Evolutionary conservation across 331 rosid genomes (phyloP), one percentile per base, ranked within the genome.

Genomic region (Saraca asoca): DNA sequence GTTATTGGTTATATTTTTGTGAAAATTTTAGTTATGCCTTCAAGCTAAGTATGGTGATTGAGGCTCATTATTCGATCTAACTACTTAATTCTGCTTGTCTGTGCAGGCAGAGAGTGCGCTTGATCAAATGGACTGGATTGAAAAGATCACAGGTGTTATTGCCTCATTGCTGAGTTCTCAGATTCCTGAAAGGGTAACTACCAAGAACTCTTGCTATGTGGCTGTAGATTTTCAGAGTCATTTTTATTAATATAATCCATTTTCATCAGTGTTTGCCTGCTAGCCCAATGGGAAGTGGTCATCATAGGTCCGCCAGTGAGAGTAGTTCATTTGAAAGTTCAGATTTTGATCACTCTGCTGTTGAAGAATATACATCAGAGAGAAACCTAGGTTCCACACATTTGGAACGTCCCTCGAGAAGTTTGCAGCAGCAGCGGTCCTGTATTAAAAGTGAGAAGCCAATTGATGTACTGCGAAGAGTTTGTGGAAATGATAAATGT

Each of bases 51-150:
- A 66, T 58, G 51, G 62, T 72, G 33, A 63, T 63, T 70, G 51
- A 70, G 61, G 73, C 64, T 67, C 62, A 67, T 44, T 61, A 63
- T 80, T 74, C 68, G 33, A 49, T 70, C 60, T 66, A 70, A 72
- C 59, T 79, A 85, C 74, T 77, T 73, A 77, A 71, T 78, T 63
- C 64, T 78, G 56, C 64, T 74, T 74, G 92, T 90, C 84, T 81
- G 85, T 85, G 92, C 96, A 94, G 99, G 99, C 99, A 86, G 99
- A 94, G 85, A 94, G 99, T 80, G 99, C 99, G 0, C 69, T 94
- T 67, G 99, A 94, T 75, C 99, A 94, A 86, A 90, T 88, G 97
- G 99, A 94, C 80, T 94, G 99, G 99, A 94, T 94, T 70, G 99
- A 94, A 76, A 94, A 94, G 85, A 94, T 94, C 78, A 94, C 99